Evolutionary conservation across 2,329 filamentous ascomycete genomes (phyloP), one percentile per base, ranked within the genome.

Genomic region (Amauroascus verrucosus): DNA sequence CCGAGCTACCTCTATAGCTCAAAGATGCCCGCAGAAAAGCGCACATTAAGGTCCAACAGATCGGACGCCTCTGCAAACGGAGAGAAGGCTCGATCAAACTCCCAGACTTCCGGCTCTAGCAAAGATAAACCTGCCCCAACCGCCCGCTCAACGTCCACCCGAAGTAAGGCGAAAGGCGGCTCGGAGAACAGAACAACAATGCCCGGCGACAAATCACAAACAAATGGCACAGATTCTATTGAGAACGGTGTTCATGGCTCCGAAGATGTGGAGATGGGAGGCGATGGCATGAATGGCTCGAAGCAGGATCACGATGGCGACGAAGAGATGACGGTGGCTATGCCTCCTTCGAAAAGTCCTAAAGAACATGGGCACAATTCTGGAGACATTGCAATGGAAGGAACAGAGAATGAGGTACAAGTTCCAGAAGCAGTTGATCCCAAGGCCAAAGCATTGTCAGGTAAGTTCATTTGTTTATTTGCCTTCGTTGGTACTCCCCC

Each of bases 271-370:
- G 83, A 86, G 65, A 85, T 84, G 80, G 83, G 80, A 67, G 82
- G 85, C 65, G 78, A 80, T 70, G 72, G 71, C 65, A 68, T 73
- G 62, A 77, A 78, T 67, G 67, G 66, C 64, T 67, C 72, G 73
- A 63, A 64, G 77, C 63, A 86, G 85, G 78, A 77, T 63, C 84
- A 84, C 74, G 82, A 88, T 64, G 83, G 78, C 64, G 84, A 86
- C 62, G 83, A 75, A 63, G 84, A 88, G 74, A 88, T 88, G 84
- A 88, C 85, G 48, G 84, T 88, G 59, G 85, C 89, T 62, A 84
- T 88, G 43, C 84, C 85, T 52, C 84, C 83, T 54, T 80, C 83
- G 59, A 88, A 88, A 75, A 73, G 74, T 63, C 73, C 77, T 58
- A 76, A 81, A 60, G 75, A 77, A 52, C 71, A 74, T 30, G 75